A percentile compares a stretch with the other conserved stretches of the same genome.
phyloP scores from a whole-genome alignment of 352 stramenopile genomes.

The Phytophthora sojae region DNA sequence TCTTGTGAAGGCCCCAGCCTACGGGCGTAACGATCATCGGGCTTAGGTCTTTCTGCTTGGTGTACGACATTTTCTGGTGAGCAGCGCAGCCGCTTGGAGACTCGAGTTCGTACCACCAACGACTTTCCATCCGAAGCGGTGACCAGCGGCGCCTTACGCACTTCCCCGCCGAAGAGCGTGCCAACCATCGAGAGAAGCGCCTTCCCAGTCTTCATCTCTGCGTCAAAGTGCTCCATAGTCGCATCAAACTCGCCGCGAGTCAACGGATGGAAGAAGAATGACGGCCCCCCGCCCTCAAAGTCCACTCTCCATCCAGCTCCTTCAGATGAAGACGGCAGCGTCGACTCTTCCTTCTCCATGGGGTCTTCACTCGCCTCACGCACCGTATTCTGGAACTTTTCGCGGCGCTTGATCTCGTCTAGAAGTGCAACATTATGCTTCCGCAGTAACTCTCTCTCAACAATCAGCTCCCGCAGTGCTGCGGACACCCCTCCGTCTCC shows the following conservation, averaged over 20 bases:
- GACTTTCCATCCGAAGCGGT: conserved; percentile 30
- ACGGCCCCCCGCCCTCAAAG: conserved; percentile 16
- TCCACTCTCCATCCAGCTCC: conserved; percentile 25
- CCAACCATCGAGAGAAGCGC: conserved; percentile 14
- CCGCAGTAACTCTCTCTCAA: conserved; percentile 37
- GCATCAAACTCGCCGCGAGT: conserved; percentile 24
- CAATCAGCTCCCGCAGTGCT: conserved; percentile 29
- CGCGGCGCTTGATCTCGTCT: conserved; percentile 32
- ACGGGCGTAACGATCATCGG: conserved; percentile 31
- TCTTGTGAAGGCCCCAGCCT: conserved; percentile 34
- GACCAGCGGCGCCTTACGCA: conserved; percentile 29
- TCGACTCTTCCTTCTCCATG: conserved; percentile 29
- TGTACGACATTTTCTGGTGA: conserved; percentile 28
- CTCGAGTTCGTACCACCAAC: conserved; percentile 13
- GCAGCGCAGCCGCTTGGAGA: conserved; percentile 24
- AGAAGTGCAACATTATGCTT: conserved; percentile 41
- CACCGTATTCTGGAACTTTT: conserved; percentile 28
- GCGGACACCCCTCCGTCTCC: background rate
- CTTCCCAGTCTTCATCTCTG: conserved; percentile 1
- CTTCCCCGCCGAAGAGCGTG: conserved; percentile 41
- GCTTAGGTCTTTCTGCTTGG: conserved; percentile 37
- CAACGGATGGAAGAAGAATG: conserved; percentile 44
- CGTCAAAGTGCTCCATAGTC: conserved; percentile 29
- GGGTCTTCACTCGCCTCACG: conserved; percentile 18
- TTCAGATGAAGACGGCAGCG: conserved; percentile 1